Percentiles rank a stretch among this genome's conserved stretches.
phyloP scores from a whole-genome alignment of 2,329 filamentous ascomycete genomes.

The Immersiporthe knoxdaviesiana region DNA sequence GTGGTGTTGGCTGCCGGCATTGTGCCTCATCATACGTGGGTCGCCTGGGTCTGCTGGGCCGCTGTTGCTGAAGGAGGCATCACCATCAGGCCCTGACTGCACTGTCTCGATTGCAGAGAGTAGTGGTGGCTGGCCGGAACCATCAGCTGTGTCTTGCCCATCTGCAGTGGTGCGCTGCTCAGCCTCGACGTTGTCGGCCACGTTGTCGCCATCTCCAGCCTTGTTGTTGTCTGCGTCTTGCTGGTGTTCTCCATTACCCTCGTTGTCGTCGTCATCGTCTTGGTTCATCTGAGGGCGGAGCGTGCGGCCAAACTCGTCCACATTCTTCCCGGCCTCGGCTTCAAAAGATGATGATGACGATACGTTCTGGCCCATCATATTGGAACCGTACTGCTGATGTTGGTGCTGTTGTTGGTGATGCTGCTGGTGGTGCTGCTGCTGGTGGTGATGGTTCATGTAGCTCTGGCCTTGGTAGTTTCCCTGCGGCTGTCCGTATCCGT shows the following conservation, averaged over 20 bases:
- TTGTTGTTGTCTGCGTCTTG: conserved; percentile 13
- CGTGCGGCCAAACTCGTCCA: conserved; percentile 39
- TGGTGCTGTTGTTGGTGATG: conserved; percentile 21
- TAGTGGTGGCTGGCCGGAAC: neutral
- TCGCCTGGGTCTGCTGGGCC: conserved; percentile 19
- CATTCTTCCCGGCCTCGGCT: conserved; percentile 30
- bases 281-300: conserved; percentile 32
- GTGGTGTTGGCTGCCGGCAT: conserved; percentile 9
- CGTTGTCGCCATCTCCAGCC: conserved; percentile 26
- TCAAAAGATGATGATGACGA: conserved; percentile 26
- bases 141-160: conserved; percentile 8
- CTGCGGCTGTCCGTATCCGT: conserved; percentile 44
- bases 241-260: too few relatives aligned
- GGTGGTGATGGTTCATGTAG: conserved; percentile 33
- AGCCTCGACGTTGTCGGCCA: conserved; percentile 21
- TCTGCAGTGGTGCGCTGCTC: neutral
- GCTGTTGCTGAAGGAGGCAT: neutral
- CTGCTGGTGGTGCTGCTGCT: conserved; percentile 28
- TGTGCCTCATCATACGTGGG: conserved; percentile 28
- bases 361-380: conserved; percentile 28
- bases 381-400: conserved; percentile 30
- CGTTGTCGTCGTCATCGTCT: neutral
- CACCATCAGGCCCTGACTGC: conserved; percentile 2
- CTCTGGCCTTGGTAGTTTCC: conserved; percentile 37
- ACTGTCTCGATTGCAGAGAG: conserved; percentile 19